Base-by-base conservation (phyloP, 225 moss, liverwort and hornwort species). In the Rhytidiadelphus loreus region DNA sequence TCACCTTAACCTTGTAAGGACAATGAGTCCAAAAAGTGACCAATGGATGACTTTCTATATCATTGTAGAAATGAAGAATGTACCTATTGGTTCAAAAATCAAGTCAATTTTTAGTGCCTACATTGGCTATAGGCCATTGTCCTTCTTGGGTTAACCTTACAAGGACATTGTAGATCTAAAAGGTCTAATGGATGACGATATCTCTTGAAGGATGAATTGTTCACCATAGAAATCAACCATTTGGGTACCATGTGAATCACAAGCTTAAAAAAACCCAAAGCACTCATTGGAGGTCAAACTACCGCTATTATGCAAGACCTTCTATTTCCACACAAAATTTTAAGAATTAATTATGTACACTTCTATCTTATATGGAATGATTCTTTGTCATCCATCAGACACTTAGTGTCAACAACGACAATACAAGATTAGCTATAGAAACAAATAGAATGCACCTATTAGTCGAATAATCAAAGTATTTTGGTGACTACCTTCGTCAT, bases 161-260 rank as follows among this genome's bases (percentile, higher is more conserved):
- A 69, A 41, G 3, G 41, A 39, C 0, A 0, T 0, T 68, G 1
- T 68, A 1, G 4, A 70, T 26, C 14, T 26, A 70, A 70, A 41
- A 25, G 41, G 25, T 8, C 0, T 1, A 1, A 70, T 41, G 8
- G 5, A 15, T 70, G 25, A 41, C 3, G 3, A 41, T 15, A 41
- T 2, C 3, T 5, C 0, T 39, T 0, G 8, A 69, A 39, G 0
- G 39, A 13, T 0, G 0, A 2, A 0, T 3, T 70, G 7, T 7
- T 25, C 15, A 70, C 7, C 3, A 0, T 15, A 4, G 26, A 70
- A 70, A 70, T 41, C 15, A 70, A 15, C 11, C 4, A 39, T 39
- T 69, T 12, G 7, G 13, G 1, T 13, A 39, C 2, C 0, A 0
- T 1, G 1, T n/a, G 23, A 68, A 68, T 23, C 13, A 22, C 13